These are phyloP conservation scores for Pythium oligandrum DNA, from an alignment of 352 stramenopile genomes.

Conservation along the genomic window DNA sequence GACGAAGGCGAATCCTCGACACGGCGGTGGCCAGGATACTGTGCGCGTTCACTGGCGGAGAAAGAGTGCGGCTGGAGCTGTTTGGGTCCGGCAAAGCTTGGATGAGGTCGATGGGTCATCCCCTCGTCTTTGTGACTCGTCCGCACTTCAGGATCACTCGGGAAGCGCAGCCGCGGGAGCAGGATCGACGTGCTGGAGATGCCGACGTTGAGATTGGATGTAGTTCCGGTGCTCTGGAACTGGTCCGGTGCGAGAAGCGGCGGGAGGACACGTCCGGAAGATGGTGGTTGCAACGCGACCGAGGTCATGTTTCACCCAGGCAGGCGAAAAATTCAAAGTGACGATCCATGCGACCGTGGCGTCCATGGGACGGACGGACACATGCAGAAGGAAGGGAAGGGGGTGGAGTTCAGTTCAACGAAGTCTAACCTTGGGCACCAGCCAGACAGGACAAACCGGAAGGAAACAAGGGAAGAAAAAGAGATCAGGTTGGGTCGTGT, in stretches of 20 bases:
- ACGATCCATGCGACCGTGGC: too few species aligned
- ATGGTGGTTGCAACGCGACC: slow-evolving; percentile 2
- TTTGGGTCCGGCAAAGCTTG: background rate
- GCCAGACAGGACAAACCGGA: slow-evolving; percentile 14
- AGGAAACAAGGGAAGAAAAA: slow-evolving; percentile 2
- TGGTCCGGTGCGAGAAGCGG: slow-evolving; percentile 4
- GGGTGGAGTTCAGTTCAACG: background rate
- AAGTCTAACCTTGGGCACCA: background rate
- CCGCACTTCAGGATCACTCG: slow-evolving; percentile 5
- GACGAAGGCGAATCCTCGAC: too few species aligned
- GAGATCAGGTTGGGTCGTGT: background rate
- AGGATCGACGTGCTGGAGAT: slow-evolving; percentile 7
- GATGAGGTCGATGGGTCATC: background rate
- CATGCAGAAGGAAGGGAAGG: slow-evolving; percentile 2
- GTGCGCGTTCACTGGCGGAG: background rate
- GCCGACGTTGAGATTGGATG: background rate
- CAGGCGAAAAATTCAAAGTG: slow-evolving; percentile 14
- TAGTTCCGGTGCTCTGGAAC: background rate
- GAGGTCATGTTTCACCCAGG: slow-evolving; percentile 5
- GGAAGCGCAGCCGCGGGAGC: slow-evolving; percentile 17
- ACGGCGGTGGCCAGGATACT: too few species aligned
- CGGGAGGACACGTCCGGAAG: background rate
- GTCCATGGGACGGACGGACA: background rate
- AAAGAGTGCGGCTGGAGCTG: slow-evolving; percentile 3
- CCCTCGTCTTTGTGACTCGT: slow-evolving; percentile 7